phyloP scores from a whole-genome alignment of 75 land plant genomes.

The Sequoia sempervirens region DNA sequence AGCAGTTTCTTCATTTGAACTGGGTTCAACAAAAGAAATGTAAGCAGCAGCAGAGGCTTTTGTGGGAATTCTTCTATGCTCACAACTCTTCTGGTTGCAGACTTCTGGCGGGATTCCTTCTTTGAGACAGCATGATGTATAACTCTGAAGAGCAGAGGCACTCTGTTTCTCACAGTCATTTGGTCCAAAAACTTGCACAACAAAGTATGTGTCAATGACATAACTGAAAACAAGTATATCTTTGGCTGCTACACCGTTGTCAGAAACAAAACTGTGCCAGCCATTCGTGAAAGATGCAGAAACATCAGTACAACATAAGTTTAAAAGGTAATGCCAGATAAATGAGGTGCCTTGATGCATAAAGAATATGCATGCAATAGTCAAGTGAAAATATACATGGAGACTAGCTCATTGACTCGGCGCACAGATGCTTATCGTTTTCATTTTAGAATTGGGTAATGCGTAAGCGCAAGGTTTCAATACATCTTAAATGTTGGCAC shows the following conservation, averaged over 20 bases:
- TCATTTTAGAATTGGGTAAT: too few species aligned
- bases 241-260: neutral
- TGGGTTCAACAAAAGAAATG: neutral
- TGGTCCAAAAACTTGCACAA: neutral
- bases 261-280: slow-evolving; percentile 1
- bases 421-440: too few species aligned
- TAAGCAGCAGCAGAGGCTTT: neutral
- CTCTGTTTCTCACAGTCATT: neutral
- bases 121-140: neutral
- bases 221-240: neutral
- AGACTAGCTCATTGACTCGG: too few species aligned
- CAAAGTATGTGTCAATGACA: neutral
- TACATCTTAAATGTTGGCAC: too few species aligned
- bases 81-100: neutral
- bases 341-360: too few species aligned
- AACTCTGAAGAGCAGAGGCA: neutral
- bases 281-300: neutral
- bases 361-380: too few species aligned
- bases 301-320: neutral
- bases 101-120: neutral
- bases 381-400: too few species aligned
- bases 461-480: too few species aligned
- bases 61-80: neutral
- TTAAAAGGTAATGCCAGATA: too few species aligned
- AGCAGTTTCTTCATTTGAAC: neutral